Conservation (phyloP, 2,329 filamentous ascomycete genomes). For the Diaporthe citrichinensis region DNA sequence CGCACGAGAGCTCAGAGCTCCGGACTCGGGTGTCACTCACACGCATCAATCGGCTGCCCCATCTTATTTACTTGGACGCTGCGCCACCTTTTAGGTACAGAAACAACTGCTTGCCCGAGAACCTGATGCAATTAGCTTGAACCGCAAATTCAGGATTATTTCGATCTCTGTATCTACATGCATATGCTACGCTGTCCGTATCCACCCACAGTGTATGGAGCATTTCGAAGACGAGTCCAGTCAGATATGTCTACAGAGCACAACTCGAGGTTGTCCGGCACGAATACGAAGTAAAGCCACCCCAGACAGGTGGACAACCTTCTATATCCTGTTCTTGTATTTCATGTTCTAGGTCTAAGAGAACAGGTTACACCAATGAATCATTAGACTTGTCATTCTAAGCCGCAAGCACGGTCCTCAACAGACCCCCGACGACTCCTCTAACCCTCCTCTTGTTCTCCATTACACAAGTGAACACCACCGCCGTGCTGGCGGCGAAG, state of each 20-base stretch:
- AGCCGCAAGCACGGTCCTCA: slow-evolving; percentile 63
- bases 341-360: neutral
- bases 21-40: neutral
- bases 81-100: neutral
- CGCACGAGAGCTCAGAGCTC: neutral
- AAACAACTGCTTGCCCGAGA: neutral
- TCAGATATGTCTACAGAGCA: neutral
- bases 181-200: neutral
- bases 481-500: slow-evolving; percentile 77
- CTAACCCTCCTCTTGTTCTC: slow-evolving; percentile 76
- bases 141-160: neutral
- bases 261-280: neutral
- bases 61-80: slow-evolving; percentile 12
- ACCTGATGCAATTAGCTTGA: neutral
- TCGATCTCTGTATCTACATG: neutral
- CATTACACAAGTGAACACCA: slow-evolving; percentile 77
- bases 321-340: neutral
- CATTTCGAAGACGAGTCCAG: neutral
- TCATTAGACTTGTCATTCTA: slow-evolving; percentile 28
- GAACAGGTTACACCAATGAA: too few species aligned
- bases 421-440: slow-evolving; percentile 76
- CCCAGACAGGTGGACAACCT: neutral
- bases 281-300: neutral
- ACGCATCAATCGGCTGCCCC: neutral
- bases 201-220: too few species aligned